Conservation (phyloP, 1,139 yeast species). For the Hyphopichia wangnamkhiaoensis region DNA sequence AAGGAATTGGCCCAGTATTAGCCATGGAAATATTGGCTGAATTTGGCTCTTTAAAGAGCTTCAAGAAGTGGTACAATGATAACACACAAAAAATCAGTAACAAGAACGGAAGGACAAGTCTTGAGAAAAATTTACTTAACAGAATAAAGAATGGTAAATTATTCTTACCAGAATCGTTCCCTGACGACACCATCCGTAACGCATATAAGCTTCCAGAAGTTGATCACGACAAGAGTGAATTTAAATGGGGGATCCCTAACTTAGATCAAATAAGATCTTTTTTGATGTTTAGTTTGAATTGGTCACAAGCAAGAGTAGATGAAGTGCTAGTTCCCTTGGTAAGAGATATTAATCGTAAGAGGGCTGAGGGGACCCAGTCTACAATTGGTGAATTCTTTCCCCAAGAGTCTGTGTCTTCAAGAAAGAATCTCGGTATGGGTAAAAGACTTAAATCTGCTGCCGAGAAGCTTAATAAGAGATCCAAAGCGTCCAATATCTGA, state of each 20-base stretch:
- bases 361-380: constrained; percentile 54
- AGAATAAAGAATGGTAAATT: constrained; percentile 61
- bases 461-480: constrained; percentile 40
- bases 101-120: constrained; percentile 21
- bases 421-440: constrained; percentile 51
- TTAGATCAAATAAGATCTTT: constrained; percentile 74
- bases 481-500: neutral
- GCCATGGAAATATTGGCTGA: constrained; percentile 94
- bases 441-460: constrained; percentile 64
- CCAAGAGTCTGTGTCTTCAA: constrained; percentile 42
- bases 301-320: constrained; percentile 78
- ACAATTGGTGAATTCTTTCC: constrained; percentile 64
- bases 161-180: constrained; percentile 65
- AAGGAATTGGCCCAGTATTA: constrained; percentile 90
- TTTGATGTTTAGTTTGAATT: constrained; percentile 72
- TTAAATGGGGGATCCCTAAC: constrained; percentile 91
- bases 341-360: constrained; percentile 67
- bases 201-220: constrained; percentile 84
- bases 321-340: constrained; percentile 89
- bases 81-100: constrained; percentile 18
- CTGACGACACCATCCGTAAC: constrained; percentile 64
- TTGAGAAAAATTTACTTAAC: constrained; percentile 52
- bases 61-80: constrained; percentile 44
- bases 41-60: constrained; percentile 49
- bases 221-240: constrained; percentile 72